These are phyloP conservation scores for Penicillium mononematosum DNA, from an alignment of 495 filamentous ascomycete genomes.

Conservation along the genomic window DNA sequence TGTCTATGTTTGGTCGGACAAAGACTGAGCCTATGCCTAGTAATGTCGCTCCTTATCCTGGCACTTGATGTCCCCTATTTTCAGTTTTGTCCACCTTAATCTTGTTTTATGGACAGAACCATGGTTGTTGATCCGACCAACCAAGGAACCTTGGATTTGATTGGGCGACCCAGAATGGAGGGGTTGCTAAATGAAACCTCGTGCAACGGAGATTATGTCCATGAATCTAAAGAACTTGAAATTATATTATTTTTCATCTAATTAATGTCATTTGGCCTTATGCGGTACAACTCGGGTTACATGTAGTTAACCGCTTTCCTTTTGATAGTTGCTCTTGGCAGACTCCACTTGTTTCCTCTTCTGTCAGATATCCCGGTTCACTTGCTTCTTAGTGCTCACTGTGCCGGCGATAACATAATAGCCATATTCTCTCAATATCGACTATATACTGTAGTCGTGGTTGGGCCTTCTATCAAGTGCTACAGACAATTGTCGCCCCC, in stretches of 20 bases:
- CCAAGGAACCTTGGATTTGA: not conserved
- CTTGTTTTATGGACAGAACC: conserved; percentile 8
- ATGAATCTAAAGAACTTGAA: not conserved
- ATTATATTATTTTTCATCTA: not conserved
- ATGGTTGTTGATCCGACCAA: conserved; percentile 13
- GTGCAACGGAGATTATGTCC: not conserved
- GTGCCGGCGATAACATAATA: not conserved
- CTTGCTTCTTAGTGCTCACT: not conserved
- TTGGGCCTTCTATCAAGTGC: not conserved
- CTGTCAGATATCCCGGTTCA: not conserved
- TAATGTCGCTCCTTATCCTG: conserved; percentile 43
- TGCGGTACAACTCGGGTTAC: not conserved
- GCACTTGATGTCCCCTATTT: conserved; percentile 30
- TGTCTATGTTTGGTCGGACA: conserved; percentile 36
- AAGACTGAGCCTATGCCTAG: conserved; percentile 26
- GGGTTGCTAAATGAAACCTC: not conserved
- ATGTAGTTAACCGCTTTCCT: not conserved
- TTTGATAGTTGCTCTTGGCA: not conserved
- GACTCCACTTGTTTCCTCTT: not conserved
- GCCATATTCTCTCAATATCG: not conserved
- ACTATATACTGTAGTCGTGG: not conserved
- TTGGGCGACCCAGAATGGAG: not conserved
- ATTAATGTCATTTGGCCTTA: not conserved
- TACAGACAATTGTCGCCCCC: not conserved
- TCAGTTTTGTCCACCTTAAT: not conserved